These are phyloP conservation scores for Fraxinus quadrangulata DNA, from an alignment of 257 asterid species.

Conservation along the genomic window DNA sequence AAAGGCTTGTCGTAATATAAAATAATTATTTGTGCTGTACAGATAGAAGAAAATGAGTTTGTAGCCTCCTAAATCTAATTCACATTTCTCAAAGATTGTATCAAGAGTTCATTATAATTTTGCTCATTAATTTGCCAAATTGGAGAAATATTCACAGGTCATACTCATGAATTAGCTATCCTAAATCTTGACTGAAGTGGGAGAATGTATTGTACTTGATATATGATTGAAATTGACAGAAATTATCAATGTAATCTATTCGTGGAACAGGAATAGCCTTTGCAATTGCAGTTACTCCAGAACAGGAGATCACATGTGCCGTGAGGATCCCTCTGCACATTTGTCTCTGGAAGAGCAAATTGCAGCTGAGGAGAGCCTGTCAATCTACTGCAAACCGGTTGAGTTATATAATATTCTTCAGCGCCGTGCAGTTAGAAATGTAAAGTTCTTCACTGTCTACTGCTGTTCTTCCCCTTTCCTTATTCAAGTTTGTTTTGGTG, in stretches of 20 bases:
- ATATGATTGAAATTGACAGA: conserved; percentile 30
- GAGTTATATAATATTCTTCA: conserved; percentile 90
- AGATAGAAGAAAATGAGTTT: conserved; percentile 5
- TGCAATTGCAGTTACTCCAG: conserved; percentile 88
- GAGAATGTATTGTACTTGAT: conserved; percentile 22
- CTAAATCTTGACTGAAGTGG: conserved; percentile 22
- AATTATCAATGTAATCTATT: conserved; percentile 39
- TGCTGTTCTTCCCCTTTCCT: not conserved
- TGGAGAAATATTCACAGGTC: conserved; percentile 26
- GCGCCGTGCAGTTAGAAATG: conserved; percentile 81
- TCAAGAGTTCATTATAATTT: not conserved
- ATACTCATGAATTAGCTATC: conserved; percentile 27
- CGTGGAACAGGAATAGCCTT: conserved; percentile 60
- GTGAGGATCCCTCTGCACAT: conserved; percentile 78
- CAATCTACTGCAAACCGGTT: conserved; percentile 93
- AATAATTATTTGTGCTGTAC: not conserved
- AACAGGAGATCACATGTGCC: conserved; percentile 87
- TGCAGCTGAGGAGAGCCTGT: conserved; percentile 93
- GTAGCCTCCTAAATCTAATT: conserved; percentile 3
- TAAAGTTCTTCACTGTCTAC: conserved; percentile 30
- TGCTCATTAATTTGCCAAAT: conserved; percentile 21
- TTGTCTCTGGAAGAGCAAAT: conserved; percentile 87
- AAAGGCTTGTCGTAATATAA: not conserved
- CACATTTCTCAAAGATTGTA: conserved; percentile 16
- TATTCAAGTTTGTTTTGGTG: not conserved